Evolutionary conservation across 108 stramenopile genomes (phyloP).

Genomic region (Cyclotella baltica): DNA sequence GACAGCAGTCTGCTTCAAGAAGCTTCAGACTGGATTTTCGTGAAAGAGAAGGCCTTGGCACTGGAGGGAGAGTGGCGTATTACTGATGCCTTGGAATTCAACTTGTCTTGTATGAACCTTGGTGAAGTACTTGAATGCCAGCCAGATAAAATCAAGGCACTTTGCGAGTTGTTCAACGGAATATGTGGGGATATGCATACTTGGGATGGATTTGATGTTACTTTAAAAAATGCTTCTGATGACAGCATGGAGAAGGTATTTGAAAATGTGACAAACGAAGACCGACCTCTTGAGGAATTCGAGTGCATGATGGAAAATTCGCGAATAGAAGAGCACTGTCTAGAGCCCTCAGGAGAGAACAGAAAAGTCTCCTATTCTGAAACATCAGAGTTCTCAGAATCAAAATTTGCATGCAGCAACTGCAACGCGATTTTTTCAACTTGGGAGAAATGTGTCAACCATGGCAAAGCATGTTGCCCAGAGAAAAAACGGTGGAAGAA

Average conservation of each 20-base stretch:
- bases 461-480: background rate
- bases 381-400: no score
- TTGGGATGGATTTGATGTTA: constrained; percentile 56
- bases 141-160: constrained; percentile 53
- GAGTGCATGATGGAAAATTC: no score
- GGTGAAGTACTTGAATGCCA: constrained; percentile 74
- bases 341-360: background rate
- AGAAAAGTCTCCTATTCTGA: no score
- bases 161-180: constrained; percentile 68
- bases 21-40: constrained; percentile 18
- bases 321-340: no score
- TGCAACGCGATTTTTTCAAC: background rate
- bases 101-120: constrained; percentile 48
- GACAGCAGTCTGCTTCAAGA: no score
- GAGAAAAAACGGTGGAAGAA: background rate
- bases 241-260: no score
- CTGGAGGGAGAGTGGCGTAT: constrained; percentile 34
- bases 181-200: constrained; percentile 56
- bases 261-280: no score
- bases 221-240: no score
- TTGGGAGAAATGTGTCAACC: background rate
- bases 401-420: background rate
- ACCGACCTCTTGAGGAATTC: no score
- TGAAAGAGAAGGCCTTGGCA: constrained; percentile 18
- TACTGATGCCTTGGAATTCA: constrained; percentile 59